Percentiles rank a stretch among this genome's conserved stretches.
Conservation (phyloP, 1,139 yeast species). For the Protomyces inundatus region DNA sequence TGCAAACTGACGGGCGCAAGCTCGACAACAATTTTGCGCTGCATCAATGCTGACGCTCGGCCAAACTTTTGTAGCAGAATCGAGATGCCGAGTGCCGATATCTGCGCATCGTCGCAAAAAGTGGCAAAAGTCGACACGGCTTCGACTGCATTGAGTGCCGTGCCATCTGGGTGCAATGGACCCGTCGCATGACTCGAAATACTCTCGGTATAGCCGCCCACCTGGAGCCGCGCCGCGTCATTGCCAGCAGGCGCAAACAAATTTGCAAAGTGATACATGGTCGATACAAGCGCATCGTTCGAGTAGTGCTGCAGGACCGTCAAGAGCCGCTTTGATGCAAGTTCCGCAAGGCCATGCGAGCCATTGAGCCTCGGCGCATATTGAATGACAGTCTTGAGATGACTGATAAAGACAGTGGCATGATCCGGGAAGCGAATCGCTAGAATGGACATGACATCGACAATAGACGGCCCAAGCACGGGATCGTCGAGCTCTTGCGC, state of each 20-base stretch:
- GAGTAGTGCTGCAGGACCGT: slow-evolving; percentile 3
- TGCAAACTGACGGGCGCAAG: slow-evolving; percentile 1
- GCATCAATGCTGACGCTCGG: neutral
- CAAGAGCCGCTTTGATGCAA: slow-evolving; percentile 6
- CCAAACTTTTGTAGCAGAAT: slow-evolving; percentile 11
- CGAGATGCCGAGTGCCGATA: slow-evolving; percentile 3
- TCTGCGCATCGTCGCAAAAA: neutral
- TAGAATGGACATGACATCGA: slow-evolving; percentile 5
- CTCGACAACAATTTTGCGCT: slow-evolving; percentile 7
- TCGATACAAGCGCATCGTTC: slow-evolving; percentile 8
- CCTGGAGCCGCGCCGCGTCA: neutral
- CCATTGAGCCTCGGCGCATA: neutral
- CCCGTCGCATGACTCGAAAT: neutral
- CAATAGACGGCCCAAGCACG: neutral
- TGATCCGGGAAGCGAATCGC: slow-evolving; percentile 6
- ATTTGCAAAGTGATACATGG: slow-evolving; percentile 14
- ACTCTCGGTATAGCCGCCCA: neutral
- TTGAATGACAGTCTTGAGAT: neutral
- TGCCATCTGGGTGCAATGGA: neutral
- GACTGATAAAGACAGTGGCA: neutral
- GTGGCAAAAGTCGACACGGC: slow-evolving; percentile 9
- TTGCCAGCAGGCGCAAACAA: neutral
- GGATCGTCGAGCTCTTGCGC: slow-evolving; percentile 5
- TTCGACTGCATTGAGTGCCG: slow-evolving; percentile 10
- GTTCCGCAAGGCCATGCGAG: neutral